Conservation (phyloP, 495 filamentous ascomycete genomes). For the Saxispiralis lemnorum region DNA sequence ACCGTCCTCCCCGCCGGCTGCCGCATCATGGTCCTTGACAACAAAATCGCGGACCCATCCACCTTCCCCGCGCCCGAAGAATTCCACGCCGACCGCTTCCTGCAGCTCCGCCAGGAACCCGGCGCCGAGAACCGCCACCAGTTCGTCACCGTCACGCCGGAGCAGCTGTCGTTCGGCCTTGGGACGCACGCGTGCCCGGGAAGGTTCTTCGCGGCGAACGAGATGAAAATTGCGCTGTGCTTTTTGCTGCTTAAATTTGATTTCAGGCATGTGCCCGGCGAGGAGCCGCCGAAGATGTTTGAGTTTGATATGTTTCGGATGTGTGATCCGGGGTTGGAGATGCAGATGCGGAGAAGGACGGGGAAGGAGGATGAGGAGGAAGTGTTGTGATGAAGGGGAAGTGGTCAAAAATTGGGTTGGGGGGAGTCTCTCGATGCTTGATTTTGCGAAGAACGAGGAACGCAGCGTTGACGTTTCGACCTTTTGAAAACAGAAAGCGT, state of each 20-base stretch:
- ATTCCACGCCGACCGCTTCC: slow-evolving; percentile 39
- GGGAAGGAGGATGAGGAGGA: background rate
- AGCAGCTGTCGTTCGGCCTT: slow-evolving; percentile 31
- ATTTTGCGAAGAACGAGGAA: too few relatives aligned
- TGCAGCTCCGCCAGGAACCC: slow-evolving; percentile 26
- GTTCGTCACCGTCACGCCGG: slow-evolving; percentile 28
- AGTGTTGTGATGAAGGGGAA: too few relatives aligned
- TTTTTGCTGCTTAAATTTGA: slow-evolving; percentile 13
- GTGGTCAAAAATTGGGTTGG: too few relatives aligned
- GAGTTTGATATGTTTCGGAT: slow-evolving; percentile 1
- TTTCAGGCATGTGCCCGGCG: background rate
- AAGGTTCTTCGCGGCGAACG: slow-evolving; percentile 34
- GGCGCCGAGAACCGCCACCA: slow-evolving; percentile 23
- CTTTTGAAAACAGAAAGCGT: too few relatives aligned
- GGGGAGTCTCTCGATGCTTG: too few relatives aligned
- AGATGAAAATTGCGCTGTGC: slow-evolving; percentile 29
- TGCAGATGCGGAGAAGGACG: slow-evolving; percentile 2
- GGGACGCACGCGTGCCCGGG: slow-evolving; percentile 39
- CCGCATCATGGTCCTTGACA: slow-evolving; percentile 1
- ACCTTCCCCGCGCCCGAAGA: slow-evolving; percentile 21
- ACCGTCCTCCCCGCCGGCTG: slow-evolving; percentile 16
- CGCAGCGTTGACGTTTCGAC: too few relatives aligned
- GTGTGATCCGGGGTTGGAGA: slow-evolving; percentile 1
- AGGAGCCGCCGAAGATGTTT: slow-evolving; percentile 1
- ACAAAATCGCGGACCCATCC: slow-evolving; percentile 3